Conservation (phyloP, 2,329 filamentous ascomycete species). For the Phialocephala subalpina region DNA sequence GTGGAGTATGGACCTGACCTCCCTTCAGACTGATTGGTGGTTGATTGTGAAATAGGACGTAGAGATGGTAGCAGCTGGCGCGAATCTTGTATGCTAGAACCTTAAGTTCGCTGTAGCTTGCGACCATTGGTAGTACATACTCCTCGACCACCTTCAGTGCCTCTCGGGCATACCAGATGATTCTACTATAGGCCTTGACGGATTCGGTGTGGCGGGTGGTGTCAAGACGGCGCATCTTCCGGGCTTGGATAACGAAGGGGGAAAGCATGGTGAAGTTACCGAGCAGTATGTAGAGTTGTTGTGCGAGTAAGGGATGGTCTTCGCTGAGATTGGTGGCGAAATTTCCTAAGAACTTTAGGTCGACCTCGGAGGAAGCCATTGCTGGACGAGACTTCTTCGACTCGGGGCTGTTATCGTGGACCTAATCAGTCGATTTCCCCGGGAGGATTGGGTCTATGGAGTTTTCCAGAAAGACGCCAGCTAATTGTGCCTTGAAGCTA, state of each 20-base stretch:
- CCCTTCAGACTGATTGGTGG: constrained; percentile 64
- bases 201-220: constrained; percentile 80
- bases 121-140: constrained; percentile 86
- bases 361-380: constrained; percentile 97
- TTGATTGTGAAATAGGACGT: constrained; percentile 94
- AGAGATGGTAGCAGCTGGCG: constrained; percentile 95
- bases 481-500: background rate
- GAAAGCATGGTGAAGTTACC: constrained; percentile 90
- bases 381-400: too few relatives aligned
- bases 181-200: constrained; percentile 85
- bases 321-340: constrained; percentile 82
- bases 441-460: background rate
- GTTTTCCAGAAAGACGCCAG: too few relatives aligned
- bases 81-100: constrained; percentile 91
- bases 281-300: constrained; percentile 88
- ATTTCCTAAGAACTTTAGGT: constrained; percentile 94
- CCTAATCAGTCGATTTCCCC: too few relatives aligned
- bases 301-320: constrained; percentile 81
- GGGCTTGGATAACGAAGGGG: constrained; percentile 81
- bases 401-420: background rate
- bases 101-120: constrained; percentile 81
- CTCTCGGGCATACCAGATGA: constrained; percentile 94
- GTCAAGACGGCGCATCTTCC: constrained; percentile 84
- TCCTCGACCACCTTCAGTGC: constrained; percentile 87
- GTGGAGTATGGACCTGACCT: constrained; percentile 49